Evolutionary conservation across 257 asterid genomes (phyloP), one percentile per base, ranked within the genome.

Genomic region (Fraxinus cuspidata): DNA sequence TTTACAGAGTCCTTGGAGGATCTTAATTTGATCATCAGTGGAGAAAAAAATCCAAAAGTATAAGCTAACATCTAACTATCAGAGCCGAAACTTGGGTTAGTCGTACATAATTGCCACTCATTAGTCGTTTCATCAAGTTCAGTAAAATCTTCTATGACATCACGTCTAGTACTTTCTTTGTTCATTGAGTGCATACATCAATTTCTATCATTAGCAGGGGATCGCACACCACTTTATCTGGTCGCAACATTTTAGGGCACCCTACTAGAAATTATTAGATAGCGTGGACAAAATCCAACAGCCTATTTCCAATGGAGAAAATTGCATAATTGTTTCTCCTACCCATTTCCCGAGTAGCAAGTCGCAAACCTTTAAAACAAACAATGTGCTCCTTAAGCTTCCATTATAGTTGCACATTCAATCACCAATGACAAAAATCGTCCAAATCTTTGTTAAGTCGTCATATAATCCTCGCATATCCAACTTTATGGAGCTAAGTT

Each of bases 121-220:
- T 77, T 83, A 79, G 60, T 76, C 84, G 2, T 82, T 40, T 83
- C 89, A 70, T 76, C 92, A 64, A 75, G 77, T 21, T 77, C 74
- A 67, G 98, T 95, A 71, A 95, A 89, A 88, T 95, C 99, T 88
- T 90, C 98, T n/a, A 95, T 89, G 9, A 66, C 76, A 27, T 81
- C 88, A 64, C 73, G 76, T 51, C 83, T 70, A 51, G 83, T 85
- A 28, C 84, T 85, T 81, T 89, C 83, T 63, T 84, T 83, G 68
- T 79, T 79, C 85, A 77, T 76, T 32, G 92, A 72, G 19, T 94
- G 97, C 83, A 87, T 29, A 93, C 98, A 73, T 93, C 98, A 58
- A 93, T 90, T 82, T 95, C 97, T 13, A 89, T 78, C 37, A 71
- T 82, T 72, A 93, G 75, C 72, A 90, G 28, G 23, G 94, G 88